These are phyloP conservation scores for Seiridium unicorne DNA, from an alignment of 2,329 filamentous ascomycete genomes.

Conservation along the genomic window DNA sequence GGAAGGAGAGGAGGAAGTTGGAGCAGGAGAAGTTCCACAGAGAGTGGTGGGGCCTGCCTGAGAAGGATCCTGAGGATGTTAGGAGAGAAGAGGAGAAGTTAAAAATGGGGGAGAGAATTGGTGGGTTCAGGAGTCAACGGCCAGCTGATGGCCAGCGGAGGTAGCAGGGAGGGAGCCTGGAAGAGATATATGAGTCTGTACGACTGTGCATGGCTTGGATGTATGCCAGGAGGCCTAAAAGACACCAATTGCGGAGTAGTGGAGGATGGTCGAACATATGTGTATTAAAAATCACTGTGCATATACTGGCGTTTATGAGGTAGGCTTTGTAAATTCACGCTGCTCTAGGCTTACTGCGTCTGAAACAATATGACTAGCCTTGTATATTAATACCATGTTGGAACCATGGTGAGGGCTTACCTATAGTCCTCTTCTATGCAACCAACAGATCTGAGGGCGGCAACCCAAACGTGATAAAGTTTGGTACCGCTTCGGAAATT, in stretches of 20 bases:
- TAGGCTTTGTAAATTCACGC: background rate
- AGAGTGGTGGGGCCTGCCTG: conserved; percentile 66
- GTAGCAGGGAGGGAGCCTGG: background rate
- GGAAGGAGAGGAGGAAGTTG: conserved; percentile 55
- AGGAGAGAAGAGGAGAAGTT: conserved; percentile 52
- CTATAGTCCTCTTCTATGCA: no score
- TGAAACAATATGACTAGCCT: background rate
- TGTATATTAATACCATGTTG: background rate
- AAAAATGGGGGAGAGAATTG: conserved; percentile 50
- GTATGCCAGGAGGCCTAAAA: background rate
- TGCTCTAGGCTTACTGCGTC: background rate
- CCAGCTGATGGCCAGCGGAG: background rate
- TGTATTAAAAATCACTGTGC: background rate
- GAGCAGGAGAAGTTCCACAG: conserved; percentile 65
- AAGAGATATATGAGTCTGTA: no score
- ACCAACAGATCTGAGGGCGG: no score
- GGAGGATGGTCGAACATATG: background rate
- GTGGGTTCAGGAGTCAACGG: conserved; percentile 32
- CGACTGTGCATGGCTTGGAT: no score
- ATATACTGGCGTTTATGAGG: conserved; percentile 6
- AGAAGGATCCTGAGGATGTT: conserved; percentile 50
- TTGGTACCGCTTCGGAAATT: no score
- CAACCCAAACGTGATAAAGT: no score
- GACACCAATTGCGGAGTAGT: background rate
- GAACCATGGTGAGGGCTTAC: no score